These are phyloP conservation scores for Phytophthora kernoviae DNA, from an alignment of 352 stramenopile genomes.

Conservation along the genomic window DNA sequence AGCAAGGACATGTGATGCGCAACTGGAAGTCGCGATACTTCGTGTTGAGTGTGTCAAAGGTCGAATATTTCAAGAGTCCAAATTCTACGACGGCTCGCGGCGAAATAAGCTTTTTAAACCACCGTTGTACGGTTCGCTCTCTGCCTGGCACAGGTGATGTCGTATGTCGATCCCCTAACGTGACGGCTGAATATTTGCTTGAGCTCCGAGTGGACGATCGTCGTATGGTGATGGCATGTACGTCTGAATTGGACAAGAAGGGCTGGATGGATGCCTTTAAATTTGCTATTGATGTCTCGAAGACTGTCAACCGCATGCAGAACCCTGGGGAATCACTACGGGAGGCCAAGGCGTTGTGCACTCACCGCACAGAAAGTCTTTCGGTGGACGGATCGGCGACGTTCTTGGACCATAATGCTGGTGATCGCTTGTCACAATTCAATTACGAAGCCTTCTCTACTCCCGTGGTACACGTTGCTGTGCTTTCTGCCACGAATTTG, in stretches of 20 bases:
- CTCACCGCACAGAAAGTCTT: slow-evolving; percentile 69
- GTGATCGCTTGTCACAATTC: slow-evolving; percentile 80
- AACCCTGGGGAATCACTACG: slow-evolving; percentile 54
- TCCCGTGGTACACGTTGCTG: slow-evolving; percentile 74
- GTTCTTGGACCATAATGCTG: slow-evolving; percentile 68
- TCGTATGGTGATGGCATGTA: slow-evolving; percentile 84
- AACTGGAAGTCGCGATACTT: slow-evolving; percentile 89
- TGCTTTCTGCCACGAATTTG: slow-evolving; percentile 82
- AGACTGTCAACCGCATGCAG: slow-evolving; percentile 75
- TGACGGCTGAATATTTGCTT: slow-evolving; percentile 70
- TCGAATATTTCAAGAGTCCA: slow-evolving; percentile 85
- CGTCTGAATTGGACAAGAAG: slow-evolving; percentile 83
- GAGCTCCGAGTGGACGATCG: slow-evolving; percentile 78
- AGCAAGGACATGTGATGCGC: slow-evolving; percentile 80
- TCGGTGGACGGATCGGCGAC: slow-evolving; percentile 53
- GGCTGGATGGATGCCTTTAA: slow-evolving; percentile 88
- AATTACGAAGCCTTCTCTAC: slow-evolving; percentile 84
- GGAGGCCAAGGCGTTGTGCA: slow-evolving; percentile 54
- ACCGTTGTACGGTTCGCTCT: slow-evolving; percentile 78
- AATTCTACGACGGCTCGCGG: slow-evolving; percentile 73
- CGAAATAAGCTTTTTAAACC: slow-evolving; percentile 79
- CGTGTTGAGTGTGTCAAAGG: slow-evolving; percentile 84
- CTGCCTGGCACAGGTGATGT: slow-evolving; percentile 64
- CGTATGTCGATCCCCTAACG: slow-evolving; percentile 74
- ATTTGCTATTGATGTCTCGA: slow-evolving; percentile 81